These are phyloP conservation scores for Mortierella sp. DNA, from an alignment of 371 early-diverging fungal species.

Conservation along the genomic window DNA sequence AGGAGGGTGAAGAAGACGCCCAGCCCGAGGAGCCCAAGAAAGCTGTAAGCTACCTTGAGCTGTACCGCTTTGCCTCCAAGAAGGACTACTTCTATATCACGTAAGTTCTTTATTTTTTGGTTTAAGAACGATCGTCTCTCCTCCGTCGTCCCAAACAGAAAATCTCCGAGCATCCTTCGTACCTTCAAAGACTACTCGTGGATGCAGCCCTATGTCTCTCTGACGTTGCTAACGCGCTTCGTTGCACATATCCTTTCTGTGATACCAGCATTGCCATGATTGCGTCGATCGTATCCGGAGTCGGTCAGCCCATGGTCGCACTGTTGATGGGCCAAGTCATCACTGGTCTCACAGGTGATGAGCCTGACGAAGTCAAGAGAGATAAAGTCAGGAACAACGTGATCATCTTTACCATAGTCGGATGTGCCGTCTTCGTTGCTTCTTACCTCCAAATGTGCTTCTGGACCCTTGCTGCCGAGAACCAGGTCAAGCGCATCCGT, in stretches of 20 bases:
- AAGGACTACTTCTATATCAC: conserved; percentile 66
- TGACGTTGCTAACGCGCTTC: conserved; percentile 13
- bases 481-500: conserved; percentile 63
- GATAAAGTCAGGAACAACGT: conserved; percentile 55
- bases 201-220: not conserved
- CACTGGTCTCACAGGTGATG: not conserved
- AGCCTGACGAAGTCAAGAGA: conserved; percentile 1
- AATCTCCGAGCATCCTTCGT: too few relatives aligned
- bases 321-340: conserved; percentile 39
- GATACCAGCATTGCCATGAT: conserved; percentile 33
- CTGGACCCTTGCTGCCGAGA: conserved; percentile 51
- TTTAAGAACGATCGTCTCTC: not conserved
- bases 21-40: conserved; percentile 18
- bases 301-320: conserved; percentile 50
- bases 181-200: too few relatives aligned
- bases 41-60: conserved; percentile 57
- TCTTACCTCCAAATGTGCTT: conserved; percentile 53
- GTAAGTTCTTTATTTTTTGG: conserved; percentile 16
- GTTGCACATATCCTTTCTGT: conserved; percentile 12
- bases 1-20: conserved; percentile 20
- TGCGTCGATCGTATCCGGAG: conserved; percentile 32
- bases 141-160: not conserved
- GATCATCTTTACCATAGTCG: conserved; percentile 56
- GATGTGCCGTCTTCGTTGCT: conserved; percentile 43
- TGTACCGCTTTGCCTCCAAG: conserved; percentile 74